Percentiles rank a stretch among this genome's conserved stretches.
Conservation (phyloP, 169 alveolate species). For the Plasmodium yoelii region DNA sequence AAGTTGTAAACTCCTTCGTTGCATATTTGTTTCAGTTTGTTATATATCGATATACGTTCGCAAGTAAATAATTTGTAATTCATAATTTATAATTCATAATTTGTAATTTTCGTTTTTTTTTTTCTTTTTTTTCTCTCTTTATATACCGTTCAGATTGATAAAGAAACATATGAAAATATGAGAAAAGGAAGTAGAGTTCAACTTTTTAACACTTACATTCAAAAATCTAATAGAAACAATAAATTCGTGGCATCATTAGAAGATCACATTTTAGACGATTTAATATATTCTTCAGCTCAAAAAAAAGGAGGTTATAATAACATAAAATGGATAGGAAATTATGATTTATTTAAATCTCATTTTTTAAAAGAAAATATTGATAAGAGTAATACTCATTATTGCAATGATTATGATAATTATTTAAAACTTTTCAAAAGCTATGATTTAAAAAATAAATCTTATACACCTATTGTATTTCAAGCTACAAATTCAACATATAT, state of each 20-base stretch:
- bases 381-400: background rate
- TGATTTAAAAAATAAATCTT: slow-evolving; percentile 7
- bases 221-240: slow-evolving; percentile 34
- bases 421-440: slow-evolving; percentile 14
- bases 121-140: background rate
- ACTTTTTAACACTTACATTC: slow-evolving; percentile 40
- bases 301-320: slow-evolving; percentile 1
- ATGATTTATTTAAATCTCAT: slow-evolving; percentile 26
- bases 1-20: background rate
- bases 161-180: slow-evolving; percentile 53
- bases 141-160: slow-evolving; percentile 23
- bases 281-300: slow-evolving; percentile 23
- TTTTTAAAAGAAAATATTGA: slow-evolving; percentile 35
- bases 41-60: background rate
- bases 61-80: background rate
- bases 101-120: background rate
- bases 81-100: background rate
- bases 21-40: background rate
- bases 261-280: slow-evolving; percentile 25
- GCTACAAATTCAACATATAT: slow-evolving; percentile 54
- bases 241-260: slow-evolving; percentile 24
- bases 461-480: slow-evolving; percentile 62
- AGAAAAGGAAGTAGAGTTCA: slow-evolving; percentile 44
- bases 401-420: slow-evolving; percentile 16
- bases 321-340: slow-evolving; percentile 19